phyloP scores from a whole-genome alignment of 345 rosid genomes.

The Excoecaria cochinchinensis region DNA sequence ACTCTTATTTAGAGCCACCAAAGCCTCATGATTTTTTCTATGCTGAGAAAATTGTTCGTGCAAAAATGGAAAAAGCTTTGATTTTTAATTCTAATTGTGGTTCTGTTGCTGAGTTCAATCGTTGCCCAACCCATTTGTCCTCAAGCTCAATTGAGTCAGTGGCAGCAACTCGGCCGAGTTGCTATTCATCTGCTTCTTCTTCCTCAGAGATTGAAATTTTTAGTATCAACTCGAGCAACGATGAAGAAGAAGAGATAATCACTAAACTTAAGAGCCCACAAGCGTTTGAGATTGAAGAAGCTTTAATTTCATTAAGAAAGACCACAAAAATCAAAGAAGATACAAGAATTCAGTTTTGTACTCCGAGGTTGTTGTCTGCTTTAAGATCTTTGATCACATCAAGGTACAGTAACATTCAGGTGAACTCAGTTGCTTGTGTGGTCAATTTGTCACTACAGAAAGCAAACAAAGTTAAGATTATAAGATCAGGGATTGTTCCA shows the following conservation, averaged over 20 bases:
- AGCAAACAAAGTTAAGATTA: constrained; percentile 69
- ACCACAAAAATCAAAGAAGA: constrained; percentile 56
- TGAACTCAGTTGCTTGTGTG: constrained; percentile 64
- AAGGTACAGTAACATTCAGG: constrained; percentile 60
- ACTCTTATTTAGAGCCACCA: constrained; percentile 41
- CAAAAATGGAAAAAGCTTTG: constrained; percentile 26
- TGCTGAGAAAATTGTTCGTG: constrained; percentile 48
- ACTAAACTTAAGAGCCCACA: constrained; percentile 50
- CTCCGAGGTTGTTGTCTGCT: constrained; percentile 47
- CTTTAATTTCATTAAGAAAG: constrained; percentile 47
- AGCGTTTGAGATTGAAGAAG: constrained; percentile 60
- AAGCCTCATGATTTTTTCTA: constrained; percentile 45
- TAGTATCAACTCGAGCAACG: constrained; percentile 18
- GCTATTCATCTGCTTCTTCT: constrained; percentile 58
- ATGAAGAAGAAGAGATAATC: constrained; percentile 36
- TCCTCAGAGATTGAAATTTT: constrained; percentile 49
- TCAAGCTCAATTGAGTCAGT: constrained; percentile 57
- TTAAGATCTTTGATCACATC: constrained; percentile 51
- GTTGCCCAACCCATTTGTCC: constrained; percentile 35
- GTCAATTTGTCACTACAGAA: constrained; percentile 76
- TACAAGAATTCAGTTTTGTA: constrained; percentile 49
- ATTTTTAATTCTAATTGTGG: constrained; percentile 18
- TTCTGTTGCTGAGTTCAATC: constrained; percentile 51
- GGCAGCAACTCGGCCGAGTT: constrained; percentile 53
- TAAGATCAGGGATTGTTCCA: constrained; percentile 83